Percentiles rank a stretch among this genome's conserved stretches.
phyloP scores from a whole-genome alignment of 345 rosid genomes.

The Carallia brachiata region DNA sequence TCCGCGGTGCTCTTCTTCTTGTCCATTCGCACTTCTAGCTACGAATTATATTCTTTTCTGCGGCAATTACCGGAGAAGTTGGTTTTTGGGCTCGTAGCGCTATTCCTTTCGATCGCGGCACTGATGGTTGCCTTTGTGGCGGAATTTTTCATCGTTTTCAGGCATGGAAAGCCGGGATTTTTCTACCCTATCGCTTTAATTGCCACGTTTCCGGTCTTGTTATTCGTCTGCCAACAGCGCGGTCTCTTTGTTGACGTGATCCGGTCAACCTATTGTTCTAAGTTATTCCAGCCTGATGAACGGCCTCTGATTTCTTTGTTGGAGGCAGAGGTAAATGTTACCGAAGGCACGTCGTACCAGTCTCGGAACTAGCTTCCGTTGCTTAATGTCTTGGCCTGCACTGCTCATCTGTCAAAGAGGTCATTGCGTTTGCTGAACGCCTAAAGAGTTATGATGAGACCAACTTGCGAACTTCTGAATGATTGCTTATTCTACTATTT shows the following conservation, averaged over 20 bases:
- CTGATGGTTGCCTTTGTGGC: slow-evolving; percentile 18
- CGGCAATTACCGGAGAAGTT: slow-evolving; percentile 4
- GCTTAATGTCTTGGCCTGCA: no score
- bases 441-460: no score
- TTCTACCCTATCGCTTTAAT: background rate
- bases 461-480: no score
- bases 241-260: background rate
- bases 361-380: no score
- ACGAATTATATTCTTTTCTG: background rate
- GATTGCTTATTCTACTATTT: no score
- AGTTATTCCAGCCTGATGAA: background rate
- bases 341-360: no score
- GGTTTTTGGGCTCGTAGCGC: background rate
- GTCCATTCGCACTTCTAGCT: slow-evolving; percentile 13
- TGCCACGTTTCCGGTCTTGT: background rate
- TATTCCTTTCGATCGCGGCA: slow-evolving; percentile 13
- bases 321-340: background rate
- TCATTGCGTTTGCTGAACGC: no score
- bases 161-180: no score
- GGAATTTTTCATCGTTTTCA: slow-evolving; percentile 3
- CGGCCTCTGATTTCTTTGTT: background rate
- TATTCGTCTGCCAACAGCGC: background rate
- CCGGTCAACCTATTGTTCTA: background rate
- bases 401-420: no score
- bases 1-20: background rate